These are phyloP conservation scores for Zasmidium angulare DNA, from an alignment of 2,329 filamentous ascomycete genomes.

Conservation along the genomic window DNA sequence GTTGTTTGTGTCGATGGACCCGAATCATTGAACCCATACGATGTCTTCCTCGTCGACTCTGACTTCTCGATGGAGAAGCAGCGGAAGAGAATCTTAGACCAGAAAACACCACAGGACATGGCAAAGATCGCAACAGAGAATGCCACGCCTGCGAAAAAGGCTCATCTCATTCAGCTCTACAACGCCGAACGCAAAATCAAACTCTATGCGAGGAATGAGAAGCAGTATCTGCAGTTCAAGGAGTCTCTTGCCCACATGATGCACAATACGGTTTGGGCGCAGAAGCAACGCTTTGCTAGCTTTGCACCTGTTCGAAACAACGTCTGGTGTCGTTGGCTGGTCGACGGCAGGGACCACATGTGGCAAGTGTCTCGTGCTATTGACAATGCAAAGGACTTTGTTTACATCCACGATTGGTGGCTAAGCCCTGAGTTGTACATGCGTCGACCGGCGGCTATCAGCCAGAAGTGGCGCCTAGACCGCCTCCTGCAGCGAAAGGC, in stretches of 20 bases:
- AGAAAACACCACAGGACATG: constrained; percentile 60
- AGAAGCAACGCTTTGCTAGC: constrained; percentile 83
- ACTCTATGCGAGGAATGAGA: constrained; percentile 85
- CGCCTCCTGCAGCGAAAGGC: constrained; percentile 91
- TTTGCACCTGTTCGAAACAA: constrained; percentile 86
- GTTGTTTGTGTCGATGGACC: constrained; percentile 98
- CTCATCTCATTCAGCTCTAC: constrained; percentile 86
- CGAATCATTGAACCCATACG: constrained; percentile 97
- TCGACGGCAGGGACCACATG: constrained; percentile 97
- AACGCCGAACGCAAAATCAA: constrained; percentile 93
- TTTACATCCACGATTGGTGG: constrained; percentile 99
- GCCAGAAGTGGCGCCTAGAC: constrained; percentile 96
- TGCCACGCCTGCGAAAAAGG: constrained; percentile 56
- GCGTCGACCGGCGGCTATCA: constrained; percentile 89
- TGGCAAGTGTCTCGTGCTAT: constrained; percentile 98
- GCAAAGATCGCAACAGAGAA: constrained; percentile 63
- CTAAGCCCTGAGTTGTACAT: constrained; percentile 94
- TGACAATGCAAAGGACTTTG: constrained; percentile 94
- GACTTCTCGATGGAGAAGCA: constrained; percentile 82
- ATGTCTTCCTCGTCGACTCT: constrained; percentile 94
- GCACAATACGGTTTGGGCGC: constrained; percentile 76
- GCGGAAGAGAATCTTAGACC: constrained; percentile 50
- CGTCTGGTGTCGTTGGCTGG: constrained; percentile 92
- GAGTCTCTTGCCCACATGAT: constrained; percentile 89
- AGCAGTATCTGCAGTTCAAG: constrained; percentile 86